Evolutionary conservation across 2,329 filamentous ascomycete species (phyloP).

Genomic region (Aspergillus sp.): DNA sequence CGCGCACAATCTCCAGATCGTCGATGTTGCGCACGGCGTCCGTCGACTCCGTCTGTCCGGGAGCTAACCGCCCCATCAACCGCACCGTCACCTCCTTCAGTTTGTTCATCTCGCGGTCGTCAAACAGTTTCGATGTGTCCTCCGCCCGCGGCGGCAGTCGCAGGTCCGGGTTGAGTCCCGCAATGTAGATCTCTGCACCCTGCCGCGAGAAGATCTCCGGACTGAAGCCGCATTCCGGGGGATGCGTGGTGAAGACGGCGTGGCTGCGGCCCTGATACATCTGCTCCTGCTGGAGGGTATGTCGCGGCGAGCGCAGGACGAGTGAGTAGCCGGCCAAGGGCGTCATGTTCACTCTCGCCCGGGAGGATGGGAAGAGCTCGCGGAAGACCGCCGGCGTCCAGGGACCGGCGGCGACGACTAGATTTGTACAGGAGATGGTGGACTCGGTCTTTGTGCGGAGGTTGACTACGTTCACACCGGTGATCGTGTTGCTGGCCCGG

Average conservation of each 20-base stretch:
- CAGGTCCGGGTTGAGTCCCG: slow-evolving; percentile 65
- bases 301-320: slow-evolving; percentile 61
- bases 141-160: slow-evolving; percentile 58
- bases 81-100: slow-evolving; percentile 32
- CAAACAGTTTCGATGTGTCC: slow-evolving; percentile 38
- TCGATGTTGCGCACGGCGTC: slow-evolving; percentile 37
- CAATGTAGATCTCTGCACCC: slow-evolving; percentile 69
- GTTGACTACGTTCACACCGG: slow-evolving; percentile 52
- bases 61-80: slow-evolving; percentile 31
- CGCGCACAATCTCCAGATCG: slow-evolving; percentile 62
- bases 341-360: slow-evolving; percentile 55
- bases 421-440: slow-evolving; percentile 58
- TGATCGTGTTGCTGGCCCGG: slow-evolving; percentile 46
- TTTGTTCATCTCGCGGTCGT: slow-evolving; percentile 38
- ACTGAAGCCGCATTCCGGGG: slow-evolving; percentile 54
- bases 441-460: slow-evolving; percentile 26
- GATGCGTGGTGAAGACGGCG: slow-evolving; percentile 65
- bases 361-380: slow-evolving; percentile 61
- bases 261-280: slow-evolving; percentile 55
- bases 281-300: slow-evolving; percentile 27
- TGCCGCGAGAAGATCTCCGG: slow-evolving; percentile 70
- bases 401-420: slow-evolving; percentile 68
- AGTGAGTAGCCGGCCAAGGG: slow-evolving; percentile 71
- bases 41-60: slow-evolving; percentile 8
- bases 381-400: slow-evolving; percentile 70